phyloP scores from a whole-genome alignment of 2,329 filamentous ascomycete species.

The Cephalotrichum gorgonifer region DNA sequence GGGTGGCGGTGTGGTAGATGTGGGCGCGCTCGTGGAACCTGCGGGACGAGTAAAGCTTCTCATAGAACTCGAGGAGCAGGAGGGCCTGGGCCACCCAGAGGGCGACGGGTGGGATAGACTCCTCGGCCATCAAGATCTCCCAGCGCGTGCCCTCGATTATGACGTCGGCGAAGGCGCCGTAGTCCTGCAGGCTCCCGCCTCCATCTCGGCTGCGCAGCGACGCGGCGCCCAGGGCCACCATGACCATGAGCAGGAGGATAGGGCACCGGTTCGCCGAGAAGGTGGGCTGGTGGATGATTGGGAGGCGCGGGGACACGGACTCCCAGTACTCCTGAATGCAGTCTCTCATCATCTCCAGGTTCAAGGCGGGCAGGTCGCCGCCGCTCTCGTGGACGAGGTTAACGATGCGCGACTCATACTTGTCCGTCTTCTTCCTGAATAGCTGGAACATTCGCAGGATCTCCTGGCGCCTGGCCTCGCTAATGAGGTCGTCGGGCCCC shows the following conservation, averaged over 20 bases:
- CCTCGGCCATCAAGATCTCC: constrained; percentile 72
- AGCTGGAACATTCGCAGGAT: constrained; percentile 30
- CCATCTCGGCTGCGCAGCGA: constrained; percentile 59
- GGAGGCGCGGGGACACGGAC: constrained; percentile 73
- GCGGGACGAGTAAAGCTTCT: constrained; percentile 83
- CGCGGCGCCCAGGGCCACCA: constrained; percentile 76
- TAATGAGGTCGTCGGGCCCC: constrained; percentile 31
- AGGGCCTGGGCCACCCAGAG: constrained; percentile 84
- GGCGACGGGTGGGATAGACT: constrained; percentile 74
- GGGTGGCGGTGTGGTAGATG: constrained; percentile 77
- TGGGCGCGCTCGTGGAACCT: constrained; percentile 78
- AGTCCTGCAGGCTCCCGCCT: constrained; percentile 36
- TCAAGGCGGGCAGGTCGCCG: constrained; percentile 43
- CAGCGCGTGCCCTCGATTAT: constrained; percentile 66
- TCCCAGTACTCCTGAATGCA: constrained; percentile 85
- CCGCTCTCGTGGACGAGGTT: constrained; percentile 26
- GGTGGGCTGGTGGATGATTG: constrained; percentile 79
- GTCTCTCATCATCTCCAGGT: constrained; percentile 71
- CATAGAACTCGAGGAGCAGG: constrained; percentile 75
- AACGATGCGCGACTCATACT: constrained; percentile 15
- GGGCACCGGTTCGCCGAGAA: constrained; percentile 74
- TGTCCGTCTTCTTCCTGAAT: constrained; percentile 32
- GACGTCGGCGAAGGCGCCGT: constrained; percentile 40
- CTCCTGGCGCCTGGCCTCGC: constrained; percentile 33
- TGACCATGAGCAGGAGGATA: constrained; percentile 65